A percentile compares a stretch with the other conserved stretches of the same genome.
Conservation (phyloP, 345 rosid species). For the Turritis glabra region DNA sequence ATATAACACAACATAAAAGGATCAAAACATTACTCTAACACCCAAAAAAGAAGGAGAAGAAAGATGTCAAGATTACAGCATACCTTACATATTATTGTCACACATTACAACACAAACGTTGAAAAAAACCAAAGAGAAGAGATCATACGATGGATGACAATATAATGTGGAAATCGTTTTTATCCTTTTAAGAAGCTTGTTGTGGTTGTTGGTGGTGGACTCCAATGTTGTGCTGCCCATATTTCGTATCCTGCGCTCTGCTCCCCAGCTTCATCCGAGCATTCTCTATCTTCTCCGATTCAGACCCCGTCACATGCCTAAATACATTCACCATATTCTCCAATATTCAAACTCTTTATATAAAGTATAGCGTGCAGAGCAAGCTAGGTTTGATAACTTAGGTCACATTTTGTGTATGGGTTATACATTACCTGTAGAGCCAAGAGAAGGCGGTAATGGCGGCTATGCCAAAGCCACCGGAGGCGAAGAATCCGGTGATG, state of each 20-base stretch:
- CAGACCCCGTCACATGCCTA: conserved; percentile 70
- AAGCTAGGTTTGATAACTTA: not conserved
- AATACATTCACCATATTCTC: not conserved
- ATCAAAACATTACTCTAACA: not conserved
- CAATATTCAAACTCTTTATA: not conserved
- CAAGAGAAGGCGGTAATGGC: conserved; percentile 72
- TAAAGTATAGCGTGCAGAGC: not conserved
- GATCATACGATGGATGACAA: not conserved
- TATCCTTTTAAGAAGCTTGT: conserved; percentile 5
- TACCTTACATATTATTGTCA: not conserved
- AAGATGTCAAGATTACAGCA: not conserved
- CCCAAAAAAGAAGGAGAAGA: too few relatives aligned
- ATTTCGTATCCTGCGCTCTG: conserved; percentile 72
- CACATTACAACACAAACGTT: conserved; percentile 3
- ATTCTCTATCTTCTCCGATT: conserved; percentile 61
- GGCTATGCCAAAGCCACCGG: conserved; percentile 81
- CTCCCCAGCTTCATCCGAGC: conserved; percentile 61
- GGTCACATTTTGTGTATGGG: not conserved
- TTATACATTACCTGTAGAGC: conserved; percentile 59
- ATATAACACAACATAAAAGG: not conserved
- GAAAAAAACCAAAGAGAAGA: not conserved
- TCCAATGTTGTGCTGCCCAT: conserved; percentile 36
- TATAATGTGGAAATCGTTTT: not conserved
- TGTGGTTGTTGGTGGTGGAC: conserved; percentile 45
- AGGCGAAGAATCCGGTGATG: conserved; percentile 64